Conservation (phyloP, 495 filamentous ascomycete species). For the Parathielavia appendiculata region DNA sequence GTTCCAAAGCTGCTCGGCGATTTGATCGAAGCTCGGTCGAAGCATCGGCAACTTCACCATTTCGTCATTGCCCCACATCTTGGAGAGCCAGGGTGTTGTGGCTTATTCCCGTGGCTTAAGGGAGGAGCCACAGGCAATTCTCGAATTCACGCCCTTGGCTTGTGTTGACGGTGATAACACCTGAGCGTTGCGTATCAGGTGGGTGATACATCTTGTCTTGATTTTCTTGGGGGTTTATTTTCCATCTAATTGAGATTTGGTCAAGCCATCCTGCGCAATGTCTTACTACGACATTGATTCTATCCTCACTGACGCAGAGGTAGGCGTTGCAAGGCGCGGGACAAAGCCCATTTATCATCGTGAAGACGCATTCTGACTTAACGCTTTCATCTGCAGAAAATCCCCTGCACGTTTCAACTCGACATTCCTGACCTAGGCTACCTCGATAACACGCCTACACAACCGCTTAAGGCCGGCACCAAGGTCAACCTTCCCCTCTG, state of each 20-base stretch:
- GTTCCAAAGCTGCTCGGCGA: slow-evolving; percentile 14
- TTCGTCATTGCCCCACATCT: slow-evolving; percentile 29
- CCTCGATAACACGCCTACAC: slow-evolving; percentile 63
- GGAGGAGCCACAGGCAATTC: too few relatives aligned
- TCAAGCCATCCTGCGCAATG: slow-evolving; percentile 45
- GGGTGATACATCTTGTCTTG: too few relatives aligned
- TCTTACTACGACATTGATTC: slow-evolving; percentile 93
- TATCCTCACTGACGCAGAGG: slow-evolving; percentile 89
- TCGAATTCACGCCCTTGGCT: too few relatives aligned
- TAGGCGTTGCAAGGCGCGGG: slow-evolving; percentile 28
- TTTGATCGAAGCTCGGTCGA: slow-evolving; percentile 22
- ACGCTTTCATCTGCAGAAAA: slow-evolving; percentile 58
- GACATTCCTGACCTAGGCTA: slow-evolving; percentile 82
- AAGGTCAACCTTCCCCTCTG: slow-evolving; percentile 82
- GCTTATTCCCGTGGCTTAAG: not conserved
- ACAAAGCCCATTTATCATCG: not conserved
- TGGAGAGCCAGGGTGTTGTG: not conserved
- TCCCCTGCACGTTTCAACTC: slow-evolving; percentile 89
- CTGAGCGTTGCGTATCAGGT: too few relatives aligned
- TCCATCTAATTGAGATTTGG: not conserved
- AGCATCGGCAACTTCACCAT: slow-evolving; percentile 25
- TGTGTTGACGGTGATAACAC: too few relatives aligned
- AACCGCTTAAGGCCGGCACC: slow-evolving; percentile 70
- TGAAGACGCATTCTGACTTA: not conserved
- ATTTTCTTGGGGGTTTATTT: not conserved